Evolutionary conservation across 2,329 filamentous ascomycete species (phyloP), one percentile per base, ranked within the genome.

Genomic region (Claviceps humidiphila): DNA sequence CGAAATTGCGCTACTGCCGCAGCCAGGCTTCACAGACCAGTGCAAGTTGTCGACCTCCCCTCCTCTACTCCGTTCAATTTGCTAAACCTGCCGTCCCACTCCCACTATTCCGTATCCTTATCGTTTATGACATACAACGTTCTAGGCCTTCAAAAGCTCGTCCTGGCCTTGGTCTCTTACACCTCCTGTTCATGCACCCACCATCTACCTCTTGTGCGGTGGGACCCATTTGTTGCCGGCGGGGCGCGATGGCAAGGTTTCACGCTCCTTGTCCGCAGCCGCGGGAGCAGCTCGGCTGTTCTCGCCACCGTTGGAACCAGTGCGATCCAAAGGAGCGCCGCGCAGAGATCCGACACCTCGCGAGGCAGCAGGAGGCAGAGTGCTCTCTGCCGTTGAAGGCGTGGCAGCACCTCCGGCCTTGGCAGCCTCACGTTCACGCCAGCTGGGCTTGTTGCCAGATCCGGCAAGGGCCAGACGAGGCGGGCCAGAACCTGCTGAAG

Each of bases 361-460:
- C 53, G 73, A 64, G 34, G 75, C 55, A 53, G 74, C 64, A 39
- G 76, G 64, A 40, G 76, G 69, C 34, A 74, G 64, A 55, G 74
- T 68, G 66, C 61, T 66, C 55, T 75, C 75, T 47, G 68, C 62
- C 52, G 67, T 65, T 50, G 63, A 57, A 44, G 60, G 56, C 13
- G 60, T 60, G 16, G 62, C 61, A n/a, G 62, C 61, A 14, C 59
- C 62, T 9, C 63, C 60, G 39, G 70, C 64, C 60, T 61, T 75
- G 55, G 73, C 70, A 49, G 79, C 80, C 68, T 88, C 78, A 61
- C 84, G 82, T 37, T 89, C 85, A 66, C 85, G 82, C 86, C 85
- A 89, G 60, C 76, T 80, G 51, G 81, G 74, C 71, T 81, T 84
- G 64, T 65, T 73, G 59, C 79, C 77, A 63, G 66, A 73, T 58